Conservation (phyloP, 2,329 filamentous ascomycete genomes). For the Dothistroma septosporum region DNA sequence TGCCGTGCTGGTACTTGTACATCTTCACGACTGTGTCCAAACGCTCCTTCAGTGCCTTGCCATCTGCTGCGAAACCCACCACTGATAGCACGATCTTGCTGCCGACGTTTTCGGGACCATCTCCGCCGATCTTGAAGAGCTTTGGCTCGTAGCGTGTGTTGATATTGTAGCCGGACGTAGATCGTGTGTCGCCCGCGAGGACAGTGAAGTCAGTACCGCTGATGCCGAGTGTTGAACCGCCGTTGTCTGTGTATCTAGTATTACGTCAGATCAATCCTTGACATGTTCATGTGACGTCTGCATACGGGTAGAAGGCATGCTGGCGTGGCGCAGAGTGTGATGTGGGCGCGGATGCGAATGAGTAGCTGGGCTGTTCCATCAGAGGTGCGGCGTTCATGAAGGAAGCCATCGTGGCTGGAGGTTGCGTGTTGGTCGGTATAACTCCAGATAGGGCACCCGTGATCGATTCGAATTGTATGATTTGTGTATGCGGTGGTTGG, state of each 20-base stretch:
- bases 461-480: background rate
- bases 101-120: conserved; percentile 77
- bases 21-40: conserved; percentile 95
- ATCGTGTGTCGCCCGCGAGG: conserved; percentile 93
- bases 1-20: conserved; percentile 97
- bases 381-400: conserved; percentile 50
- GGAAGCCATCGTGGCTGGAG: conserved; percentile 48
- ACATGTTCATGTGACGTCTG: background rate
- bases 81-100: conserved; percentile 87
- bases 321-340: conserved; percentile 49
- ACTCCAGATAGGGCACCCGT: background rate
- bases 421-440: background rate
- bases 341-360: conserved; percentile 53
- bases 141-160: conserved; percentile 94
- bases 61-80: conserved; percentile 92
- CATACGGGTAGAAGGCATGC: conserved; percentile 91
- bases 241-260: conserved; percentile 89
- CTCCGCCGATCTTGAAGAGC: conserved; percentile 94
- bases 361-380: conserved; percentile 55
- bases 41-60: conserved; percentile 86
- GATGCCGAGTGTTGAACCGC: conserved; percentile 92
- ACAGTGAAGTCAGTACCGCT: conserved; percentile 91
- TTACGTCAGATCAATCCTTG: conserved; percentile 6
- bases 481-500: background rate
- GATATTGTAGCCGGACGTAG: conserved; percentile 96